Evolutionary conservation across 2,329 filamentous ascomycete species (phyloP).

Genomic region (Botrytis paeoniae): DNA sequence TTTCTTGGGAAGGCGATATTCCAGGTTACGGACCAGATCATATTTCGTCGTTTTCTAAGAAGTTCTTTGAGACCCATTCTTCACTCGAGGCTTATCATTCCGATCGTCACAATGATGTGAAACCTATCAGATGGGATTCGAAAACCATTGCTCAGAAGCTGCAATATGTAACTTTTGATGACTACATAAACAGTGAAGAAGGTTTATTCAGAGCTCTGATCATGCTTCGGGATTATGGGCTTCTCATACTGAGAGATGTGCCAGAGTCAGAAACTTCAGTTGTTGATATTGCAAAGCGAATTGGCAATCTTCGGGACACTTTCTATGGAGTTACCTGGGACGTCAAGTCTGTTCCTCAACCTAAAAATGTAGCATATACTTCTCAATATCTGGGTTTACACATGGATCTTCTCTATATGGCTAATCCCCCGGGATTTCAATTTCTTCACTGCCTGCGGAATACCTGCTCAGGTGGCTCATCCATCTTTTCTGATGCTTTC

Average conservation of each 20-base stretch:
- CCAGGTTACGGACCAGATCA: conserved; percentile 32
- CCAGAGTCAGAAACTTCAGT: conserved; percentile 67
- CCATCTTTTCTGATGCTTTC: conserved; percentile 78
- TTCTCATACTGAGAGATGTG: conserved; percentile 74
- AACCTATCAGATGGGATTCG: conserved; percentile 43
- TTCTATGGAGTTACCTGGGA: conserved; percentile 94
- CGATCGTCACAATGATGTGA: conserved; percentile 1
- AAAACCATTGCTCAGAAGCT: conserved; percentile 47
- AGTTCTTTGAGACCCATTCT: conserved; percentile 21
- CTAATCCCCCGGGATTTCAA: conserved; percentile 75
- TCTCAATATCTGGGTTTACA: conserved; percentile 79
- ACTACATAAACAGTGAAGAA: conserved; percentile 62
- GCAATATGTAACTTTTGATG: conserved; percentile 62
- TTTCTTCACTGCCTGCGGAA: conserved; percentile 87
- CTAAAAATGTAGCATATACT: conserved; percentile 92
- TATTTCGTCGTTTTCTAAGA: conserved; percentile 28
- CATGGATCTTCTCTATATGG: conserved; percentile 89
- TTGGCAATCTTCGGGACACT: conserved; percentile 78
- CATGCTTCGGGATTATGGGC: conserved; percentile 62
- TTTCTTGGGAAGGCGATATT: conserved; percentile 58
- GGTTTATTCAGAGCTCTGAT: conserved; percentile 60
- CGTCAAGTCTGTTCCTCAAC: conserved; percentile 74
- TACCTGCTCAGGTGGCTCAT: conserved; percentile 74
- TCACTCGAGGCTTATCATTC: neutral
- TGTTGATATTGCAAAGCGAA: conserved; percentile 63